These are phyloP conservation scores for Thelephora ganbajun DNA, from an alignment of 768 basidiomycete species.

Conservation along the genomic window DNA sequence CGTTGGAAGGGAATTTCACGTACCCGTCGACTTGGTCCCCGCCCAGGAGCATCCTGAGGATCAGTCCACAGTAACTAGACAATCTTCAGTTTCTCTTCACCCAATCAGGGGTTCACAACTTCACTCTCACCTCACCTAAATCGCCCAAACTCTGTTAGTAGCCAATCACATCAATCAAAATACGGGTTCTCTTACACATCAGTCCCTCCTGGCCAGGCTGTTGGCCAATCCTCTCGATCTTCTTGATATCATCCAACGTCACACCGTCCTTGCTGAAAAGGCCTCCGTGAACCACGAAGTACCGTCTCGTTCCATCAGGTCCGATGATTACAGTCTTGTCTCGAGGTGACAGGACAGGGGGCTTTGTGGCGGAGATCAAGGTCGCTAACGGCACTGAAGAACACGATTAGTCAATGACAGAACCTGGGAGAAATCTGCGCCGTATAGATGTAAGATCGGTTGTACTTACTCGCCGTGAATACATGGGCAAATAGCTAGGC, in stretches of 20 bases:
- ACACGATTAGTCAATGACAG: not conserved
- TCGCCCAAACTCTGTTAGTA: slow-evolving; percentile 5
- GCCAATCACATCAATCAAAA: not conserved
- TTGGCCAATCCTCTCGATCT: slow-evolving; percentile 72
- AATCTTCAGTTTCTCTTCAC: slow-evolving; percentile 3
- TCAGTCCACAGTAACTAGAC: slow-evolving; percentile 86
- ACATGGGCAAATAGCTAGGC: slow-evolving; percentile 79
- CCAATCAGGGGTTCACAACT: slow-evolving; percentile 2
- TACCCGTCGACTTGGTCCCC: slow-evolving; percentile 93
- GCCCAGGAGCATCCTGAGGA: slow-evolving; percentile 76
- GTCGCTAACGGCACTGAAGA: slow-evolving; percentile 80
- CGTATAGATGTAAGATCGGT: not conserved
- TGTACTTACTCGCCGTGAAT: slow-evolving; percentile 68
- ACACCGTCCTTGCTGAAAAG: slow-evolving; percentile 91
- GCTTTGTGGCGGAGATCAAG: slow-evolving; percentile 60
- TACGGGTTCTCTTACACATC: slow-evolving; percentile 60
- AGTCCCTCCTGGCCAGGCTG: slow-evolving; percentile 93
- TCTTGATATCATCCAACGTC: slow-evolving; percentile 86
- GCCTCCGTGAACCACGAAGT: slow-evolving; percentile 93
- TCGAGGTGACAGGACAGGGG: slow-evolving; percentile 21
- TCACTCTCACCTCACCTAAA: slow-evolving; percentile 45
- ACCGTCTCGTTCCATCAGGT: slow-evolving; percentile 70
- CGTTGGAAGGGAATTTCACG: slow-evolving; percentile 17
- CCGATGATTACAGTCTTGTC: slow-evolving; percentile 54
- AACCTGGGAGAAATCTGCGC: not conserved